Conservation (phyloP, 1,284 basidiomycete genomes). For the Leucoagaricus sp. region DNA sequence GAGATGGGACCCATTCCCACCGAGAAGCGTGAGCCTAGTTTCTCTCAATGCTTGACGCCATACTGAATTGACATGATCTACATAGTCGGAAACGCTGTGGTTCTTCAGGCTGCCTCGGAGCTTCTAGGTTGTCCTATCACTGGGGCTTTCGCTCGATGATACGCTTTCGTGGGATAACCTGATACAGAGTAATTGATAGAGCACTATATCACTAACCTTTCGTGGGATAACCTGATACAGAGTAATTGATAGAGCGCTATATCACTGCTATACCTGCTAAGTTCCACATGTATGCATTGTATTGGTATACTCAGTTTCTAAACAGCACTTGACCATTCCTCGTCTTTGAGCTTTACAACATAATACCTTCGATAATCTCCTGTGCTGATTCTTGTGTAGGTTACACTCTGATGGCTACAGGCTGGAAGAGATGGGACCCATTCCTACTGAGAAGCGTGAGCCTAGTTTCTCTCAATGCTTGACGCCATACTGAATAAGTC, state of each 20-base stretch:
- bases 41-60: background rate
- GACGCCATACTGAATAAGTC: background rate
- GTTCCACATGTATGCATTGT: no score
- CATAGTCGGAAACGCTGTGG: background rate
- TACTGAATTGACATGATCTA: background rate
- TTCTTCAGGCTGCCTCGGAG: background rate
- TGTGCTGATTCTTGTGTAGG: slow-evolving; percentile 18
- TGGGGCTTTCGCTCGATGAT: background rate
- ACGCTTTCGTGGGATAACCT: no score
- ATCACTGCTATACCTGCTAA: no score
- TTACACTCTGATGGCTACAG: slow-evolving; percentile 40
- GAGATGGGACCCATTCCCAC: slow-evolving; percentile 37
- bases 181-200: no score
- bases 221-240: no score
- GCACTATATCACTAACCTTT: no score
- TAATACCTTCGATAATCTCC: background rate
- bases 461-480: slow-evolving; percentile 1
- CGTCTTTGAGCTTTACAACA: no score
- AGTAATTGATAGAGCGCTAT: no score
- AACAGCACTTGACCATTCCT: no score
- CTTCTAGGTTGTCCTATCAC: background rate
- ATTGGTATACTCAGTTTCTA: no score
- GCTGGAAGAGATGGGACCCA: slow-evolving; percentile 41
- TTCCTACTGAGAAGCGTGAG: slow-evolving; percentile 35
- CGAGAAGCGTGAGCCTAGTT: slow-evolving; percentile 32